Conservation (phyloP, 139 green algal genomes). For the Tetradesmus lagerheimii region DNA sequence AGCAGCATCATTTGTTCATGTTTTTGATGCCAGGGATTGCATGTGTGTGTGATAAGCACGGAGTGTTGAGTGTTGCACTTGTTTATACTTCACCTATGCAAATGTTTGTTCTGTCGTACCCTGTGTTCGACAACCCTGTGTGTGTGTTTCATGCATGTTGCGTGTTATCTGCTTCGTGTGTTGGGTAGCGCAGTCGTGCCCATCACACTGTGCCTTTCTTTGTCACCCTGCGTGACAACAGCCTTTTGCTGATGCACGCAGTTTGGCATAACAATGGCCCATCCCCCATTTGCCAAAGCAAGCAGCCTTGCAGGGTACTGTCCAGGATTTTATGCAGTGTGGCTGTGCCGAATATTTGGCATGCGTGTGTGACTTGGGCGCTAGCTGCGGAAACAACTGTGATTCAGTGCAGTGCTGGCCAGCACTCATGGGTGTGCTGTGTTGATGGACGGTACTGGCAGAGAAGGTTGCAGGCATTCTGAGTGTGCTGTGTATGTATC, state of each 20-base stretch:
- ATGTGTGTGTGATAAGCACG: not conserved
- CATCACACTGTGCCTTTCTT: not conserved
- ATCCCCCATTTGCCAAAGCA: not conserved
- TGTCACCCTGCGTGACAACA: not conserved
- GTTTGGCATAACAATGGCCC: not conserved
- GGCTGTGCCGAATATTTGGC: too few species aligned
- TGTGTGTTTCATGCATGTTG: not conserved
- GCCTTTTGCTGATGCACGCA: not conserved
- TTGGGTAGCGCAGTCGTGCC: not conserved
- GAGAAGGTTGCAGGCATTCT: too few species aligned
- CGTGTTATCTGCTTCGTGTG: too few species aligned
- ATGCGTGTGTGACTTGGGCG: too few species aligned
- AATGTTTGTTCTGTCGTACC: not conserved
- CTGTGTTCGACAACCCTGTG: not conserved
- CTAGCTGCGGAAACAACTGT: too few species aligned
- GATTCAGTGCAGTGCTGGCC: too few species aligned
- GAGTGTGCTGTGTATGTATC: too few species aligned
- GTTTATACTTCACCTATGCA: not conserved
- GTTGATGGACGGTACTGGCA: too few species aligned
- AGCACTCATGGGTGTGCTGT: too few species aligned
- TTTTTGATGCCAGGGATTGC: too few species aligned
- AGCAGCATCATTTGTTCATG: too few species aligned
- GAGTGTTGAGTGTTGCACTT: not conserved
- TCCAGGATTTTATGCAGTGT: too few species aligned
- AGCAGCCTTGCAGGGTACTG: not conserved